phyloP scores from a whole-genome alignment of 768 basidiomycete species.

The Tylopilus rubrobrunneus region DNA sequence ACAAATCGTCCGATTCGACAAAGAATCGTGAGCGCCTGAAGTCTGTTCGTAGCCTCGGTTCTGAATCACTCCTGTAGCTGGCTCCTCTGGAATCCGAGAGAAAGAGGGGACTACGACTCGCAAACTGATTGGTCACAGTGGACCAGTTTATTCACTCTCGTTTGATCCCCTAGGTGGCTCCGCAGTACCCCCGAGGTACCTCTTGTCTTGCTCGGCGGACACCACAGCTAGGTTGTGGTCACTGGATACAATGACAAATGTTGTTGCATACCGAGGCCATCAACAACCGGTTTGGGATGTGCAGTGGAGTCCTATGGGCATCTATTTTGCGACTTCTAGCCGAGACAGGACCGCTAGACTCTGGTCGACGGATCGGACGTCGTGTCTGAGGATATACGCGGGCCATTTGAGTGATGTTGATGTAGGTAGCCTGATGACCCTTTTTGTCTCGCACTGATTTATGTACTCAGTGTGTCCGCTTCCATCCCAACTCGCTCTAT shows the following conservation, averaged over 20 bases:
- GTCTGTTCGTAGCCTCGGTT: background rate
- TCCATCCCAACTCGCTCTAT: slow-evolving; percentile 97
- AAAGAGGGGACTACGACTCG: slow-evolving; percentile 78
- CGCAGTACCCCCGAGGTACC: slow-evolving; percentile 76
- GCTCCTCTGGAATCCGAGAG: slow-evolving; percentile 61
- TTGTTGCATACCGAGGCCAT: slow-evolving; percentile 93
- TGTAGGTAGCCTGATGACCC: slow-evolving; percentile 48
- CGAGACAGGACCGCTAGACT: slow-evolving; percentile 91
- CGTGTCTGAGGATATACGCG: slow-evolving; percentile 86
- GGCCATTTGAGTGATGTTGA: slow-evolving; percentile 97
- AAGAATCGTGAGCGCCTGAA: slow-evolving; percentile 56
- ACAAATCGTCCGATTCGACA: slow-evolving; percentile 62
- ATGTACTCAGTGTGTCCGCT: slow-evolving; percentile 75
- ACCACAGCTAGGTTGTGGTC: slow-evolving; percentile 92
- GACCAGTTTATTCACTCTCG: slow-evolving; percentile 89
- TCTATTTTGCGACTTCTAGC: slow-evolving; percentile 97
- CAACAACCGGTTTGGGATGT: slow-evolving; percentile 99
- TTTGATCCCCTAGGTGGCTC: slow-evolving; percentile 93
- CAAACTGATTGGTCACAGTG: slow-evolving; percentile 97
- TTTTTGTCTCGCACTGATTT: slow-evolving; percentile 3
- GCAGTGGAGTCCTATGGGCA: slow-evolving; percentile 96
- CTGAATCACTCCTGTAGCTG: slow-evolving; percentile 37
- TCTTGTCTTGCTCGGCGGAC: slow-evolving; percentile 91
- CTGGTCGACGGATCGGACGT: slow-evolving; percentile 91
- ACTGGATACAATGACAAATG: slow-evolving; percentile 87